Conservation (phyloP, 2,329 filamentous ascomycete genomes). For the Cladosporium sp. region DNA sequence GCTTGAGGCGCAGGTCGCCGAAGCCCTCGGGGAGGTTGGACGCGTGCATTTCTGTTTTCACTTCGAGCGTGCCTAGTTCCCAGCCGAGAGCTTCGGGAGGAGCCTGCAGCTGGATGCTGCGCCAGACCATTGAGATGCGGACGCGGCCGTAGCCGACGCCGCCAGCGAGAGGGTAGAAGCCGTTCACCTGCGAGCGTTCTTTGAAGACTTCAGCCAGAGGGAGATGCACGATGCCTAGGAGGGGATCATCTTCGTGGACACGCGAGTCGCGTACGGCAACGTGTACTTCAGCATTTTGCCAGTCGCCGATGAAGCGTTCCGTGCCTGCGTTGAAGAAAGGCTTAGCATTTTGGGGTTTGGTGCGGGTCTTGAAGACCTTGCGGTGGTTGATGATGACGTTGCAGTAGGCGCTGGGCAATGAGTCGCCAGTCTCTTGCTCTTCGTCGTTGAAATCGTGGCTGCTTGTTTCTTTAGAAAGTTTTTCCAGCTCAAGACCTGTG, state of each 20-base stretch:
- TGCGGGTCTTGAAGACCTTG: conserved; percentile 63
- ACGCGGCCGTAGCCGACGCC: conserved; percentile 67
- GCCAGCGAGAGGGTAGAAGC: conserved; percentile 61
- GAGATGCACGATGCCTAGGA: conserved; percentile 65
- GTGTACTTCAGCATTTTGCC: conserved; percentile 60
- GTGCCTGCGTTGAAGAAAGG: conserved; percentile 74
- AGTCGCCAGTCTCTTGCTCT: conserved; percentile 54
- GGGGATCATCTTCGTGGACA: conserved; percentile 61
- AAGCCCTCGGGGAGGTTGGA: conserved; percentile 47
- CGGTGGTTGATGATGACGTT: conserved; percentile 68
- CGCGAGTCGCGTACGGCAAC: conserved; percentile 61
- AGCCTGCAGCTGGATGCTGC: conserved; percentile 59
- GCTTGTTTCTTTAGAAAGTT: conserved; percentile 49
- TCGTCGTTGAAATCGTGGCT: conserved; percentile 45
- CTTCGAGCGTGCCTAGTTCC: conserved; percentile 65
- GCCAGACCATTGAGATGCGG: conserved; percentile 66
- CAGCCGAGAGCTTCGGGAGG: conserved; percentile 57
- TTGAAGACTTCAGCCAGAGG: conserved; percentile 57
- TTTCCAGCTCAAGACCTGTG: conserved; percentile 58
- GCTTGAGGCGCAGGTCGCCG: conserved; percentile 47
- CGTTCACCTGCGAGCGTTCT: conserved; percentile 58
- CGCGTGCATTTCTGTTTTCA: conserved; percentile 48
- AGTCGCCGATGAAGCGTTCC: conserved; percentile 65
- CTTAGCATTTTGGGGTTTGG: conserved; percentile 71
- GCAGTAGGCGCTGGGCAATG: conserved; percentile 64